These are phyloP conservation scores for Pyrenophora tritici-repentis DNA, from an alignment of 2,329 filamentous ascomycete species.

Conservation along the genomic window DNA sequence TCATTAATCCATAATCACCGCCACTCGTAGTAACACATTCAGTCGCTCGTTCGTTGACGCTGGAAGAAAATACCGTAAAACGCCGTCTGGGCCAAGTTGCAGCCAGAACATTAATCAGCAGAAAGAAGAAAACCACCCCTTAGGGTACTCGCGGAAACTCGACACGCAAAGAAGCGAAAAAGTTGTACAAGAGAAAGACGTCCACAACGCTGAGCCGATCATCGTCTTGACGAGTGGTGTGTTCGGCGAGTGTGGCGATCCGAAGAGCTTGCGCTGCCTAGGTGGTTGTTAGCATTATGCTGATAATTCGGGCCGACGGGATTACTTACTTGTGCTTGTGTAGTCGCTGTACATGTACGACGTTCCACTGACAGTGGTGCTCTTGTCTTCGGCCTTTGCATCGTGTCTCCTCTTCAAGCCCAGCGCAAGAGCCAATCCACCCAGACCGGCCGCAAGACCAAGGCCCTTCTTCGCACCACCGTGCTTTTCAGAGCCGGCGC, in stretches of 20 bases:
- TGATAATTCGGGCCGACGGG: neutral
- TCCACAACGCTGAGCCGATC: neutral
- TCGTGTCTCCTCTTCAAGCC: constrained; percentile 53
- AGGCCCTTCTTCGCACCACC: constrained; percentile 41
- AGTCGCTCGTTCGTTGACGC: too few species aligned
- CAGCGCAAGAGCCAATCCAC: constrained; percentile 51
- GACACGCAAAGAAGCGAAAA: too few species aligned
- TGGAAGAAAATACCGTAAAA: too few species aligned
- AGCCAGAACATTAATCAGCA: too few species aligned
- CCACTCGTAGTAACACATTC: too few species aligned
- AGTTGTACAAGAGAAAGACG: neutral
- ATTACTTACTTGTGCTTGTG: constrained; percentile 55
- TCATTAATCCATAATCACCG: too few species aligned
- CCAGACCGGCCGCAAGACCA: constrained; percentile 51
- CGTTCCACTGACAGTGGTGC: constrained; percentile 46
- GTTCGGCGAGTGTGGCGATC: constrained; percentile 50
- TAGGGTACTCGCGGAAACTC: too few species aligned
- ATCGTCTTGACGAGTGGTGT: constrained; percentile 42
- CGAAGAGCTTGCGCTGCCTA: constrained; percentile 52
- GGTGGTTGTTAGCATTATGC: constrained; percentile 24
- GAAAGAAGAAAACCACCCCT: too few species aligned
- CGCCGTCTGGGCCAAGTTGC: too few species aligned
- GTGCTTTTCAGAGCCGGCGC: constrained; percentile 42
- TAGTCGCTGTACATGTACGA: constrained; percentile 53
- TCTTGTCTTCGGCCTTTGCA: constrained; percentile 51